Base-by-base conservation (phyloP, 1,139 yeast genomes). In the Yamadazyma taylorii region DNA sequence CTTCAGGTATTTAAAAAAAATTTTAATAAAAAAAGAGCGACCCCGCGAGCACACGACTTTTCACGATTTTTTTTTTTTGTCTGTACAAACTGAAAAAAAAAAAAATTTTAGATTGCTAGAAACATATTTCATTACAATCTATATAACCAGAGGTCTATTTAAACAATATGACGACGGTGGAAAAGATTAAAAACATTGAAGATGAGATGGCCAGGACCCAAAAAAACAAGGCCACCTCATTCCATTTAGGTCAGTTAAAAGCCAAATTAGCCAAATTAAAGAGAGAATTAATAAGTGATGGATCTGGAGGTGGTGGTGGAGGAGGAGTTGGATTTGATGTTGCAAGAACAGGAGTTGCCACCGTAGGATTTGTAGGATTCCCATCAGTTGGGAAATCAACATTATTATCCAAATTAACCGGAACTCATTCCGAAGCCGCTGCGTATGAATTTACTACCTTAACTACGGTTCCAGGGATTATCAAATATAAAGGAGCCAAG, bases 361-460 rank as follows among this genome's bases (percentile, higher is more conserved):
- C 95, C 5, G 94, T 92, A 39, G 98, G 98, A 12, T 90, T 90
- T 60, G 96, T 92, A 35, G 99, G 99, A 11, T 92, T 92, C 60
- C 98, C 98, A 1, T 89, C 97, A 1, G 98, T 92, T n/a, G 98
- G 98, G 40, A 94, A 92, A 57, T 80, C 88, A 13, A 92, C 99
- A 0, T 65, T 92, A 41, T 75, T 92, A 52, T 80, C 86, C 25
- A 85, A 88, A 58, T 68, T 92, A 39, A 94, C 98, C 0, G 97
- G 97, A 40, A 90, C 97, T 2, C 95, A 88, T 56, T 85, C 96
- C 2, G 98, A 92, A 63, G 97, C 86, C 13, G 98, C 98, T 8
- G 97, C 95, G 10, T 90, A 90, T 57, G 97, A 90, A 63, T 92
- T 92, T 70, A 94, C 98, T 24, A 92, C 99, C 0, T 76, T 92